Evolutionary conservation across 805 yeast genomes (phyloP), one percentile per base, ranked within the genome.

Genomic region (Suhomyces canberraensis): DNA sequence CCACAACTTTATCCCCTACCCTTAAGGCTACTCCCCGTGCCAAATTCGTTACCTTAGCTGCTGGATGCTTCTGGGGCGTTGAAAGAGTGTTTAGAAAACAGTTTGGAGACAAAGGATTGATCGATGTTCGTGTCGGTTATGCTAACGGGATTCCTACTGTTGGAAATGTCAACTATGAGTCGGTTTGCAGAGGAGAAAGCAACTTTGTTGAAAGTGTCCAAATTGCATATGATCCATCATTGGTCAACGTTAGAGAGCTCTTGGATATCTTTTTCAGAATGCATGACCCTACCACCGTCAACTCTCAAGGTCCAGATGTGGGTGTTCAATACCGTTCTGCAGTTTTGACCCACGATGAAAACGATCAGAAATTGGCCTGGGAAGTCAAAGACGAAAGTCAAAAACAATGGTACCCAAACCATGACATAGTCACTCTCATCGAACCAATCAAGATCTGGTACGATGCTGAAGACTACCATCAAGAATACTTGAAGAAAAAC

Each of bases 381-480:
- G 50, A 57, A 18, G 66, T 71, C 2, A 72, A 74, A 45, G 71
- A 73, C 16, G 71, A 68, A 31, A 70, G 79, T 56, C 93, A 89
- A 56, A 75, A 75, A 38, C 72, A 76, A 40, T 93, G 91, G 85
- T 84, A 81, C 60, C 80, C 81, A n/a, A 69, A 72, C 32, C 72
- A 81, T 51, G 65, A 66, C 39, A 82, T 93, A 18, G 83, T 67
- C 31, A 89, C 98, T 1, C 64, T 63, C 30, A 76, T 90, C 35
- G 84, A 78, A 52, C 83, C 85, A 7, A 72, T 88, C 30, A 56
- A 67, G 34, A 70, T 69, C 41, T 93, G 86, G 72, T 83, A 81
- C 68, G 96, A 90, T 55, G 98, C 97, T n/a, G 98, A 91, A 61
- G 90, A 81, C 25, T 91, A 90, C 58, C 98, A 91, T 59, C 98